Conservation (phyloP, 2,329 filamentous ascomycete genomes). For the Colletotrichum sp. region DNA sequence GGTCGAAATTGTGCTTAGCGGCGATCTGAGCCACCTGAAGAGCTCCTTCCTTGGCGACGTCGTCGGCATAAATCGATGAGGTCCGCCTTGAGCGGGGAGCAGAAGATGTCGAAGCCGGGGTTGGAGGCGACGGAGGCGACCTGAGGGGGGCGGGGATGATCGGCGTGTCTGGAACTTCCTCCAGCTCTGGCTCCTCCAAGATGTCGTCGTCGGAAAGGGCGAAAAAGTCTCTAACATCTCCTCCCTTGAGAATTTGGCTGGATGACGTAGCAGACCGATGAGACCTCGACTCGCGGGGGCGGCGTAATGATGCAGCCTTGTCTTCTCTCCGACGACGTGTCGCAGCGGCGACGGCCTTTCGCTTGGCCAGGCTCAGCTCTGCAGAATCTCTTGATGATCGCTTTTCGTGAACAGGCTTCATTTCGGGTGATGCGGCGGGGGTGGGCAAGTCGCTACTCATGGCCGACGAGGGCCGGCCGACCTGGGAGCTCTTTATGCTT, state of each 20-base stretch:
- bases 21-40: constrained; percentile 58
- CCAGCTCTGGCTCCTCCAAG: constrained; percentile 43
- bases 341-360: constrained; percentile 7
- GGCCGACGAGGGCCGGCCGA: constrained; percentile 13
- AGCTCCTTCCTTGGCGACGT: constrained; percentile 25
- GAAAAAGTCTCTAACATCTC: constrained; percentile 26
- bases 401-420: constrained; percentile 28
- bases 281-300: constrained; percentile 33
- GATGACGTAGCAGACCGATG: constrained; percentile 11
- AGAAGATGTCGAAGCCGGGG: constrained; percentile 9
- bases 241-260: constrained; percentile 27
- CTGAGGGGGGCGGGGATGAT: background rate
- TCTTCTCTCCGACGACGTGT: constrained; percentile 17
- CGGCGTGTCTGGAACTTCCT: background rate
- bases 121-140: constrained; percentile 4
- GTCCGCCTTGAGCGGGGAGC: background rate
- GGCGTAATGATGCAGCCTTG: constrained; percentile 25
- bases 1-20: constrained; percentile 59
- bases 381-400: constrained; percentile 25
- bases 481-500: constrained; percentile 7
- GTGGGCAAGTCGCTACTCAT: constrained; percentile 30
- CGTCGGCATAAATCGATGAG: constrained; percentile 9
- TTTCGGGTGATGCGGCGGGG: constrained; percentile 38
- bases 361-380: constrained; percentile 11
- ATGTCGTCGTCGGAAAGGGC: constrained; percentile 59